Conservation (phyloP, 345 rosid genomes). For the Corymbia maculata region DNA sequence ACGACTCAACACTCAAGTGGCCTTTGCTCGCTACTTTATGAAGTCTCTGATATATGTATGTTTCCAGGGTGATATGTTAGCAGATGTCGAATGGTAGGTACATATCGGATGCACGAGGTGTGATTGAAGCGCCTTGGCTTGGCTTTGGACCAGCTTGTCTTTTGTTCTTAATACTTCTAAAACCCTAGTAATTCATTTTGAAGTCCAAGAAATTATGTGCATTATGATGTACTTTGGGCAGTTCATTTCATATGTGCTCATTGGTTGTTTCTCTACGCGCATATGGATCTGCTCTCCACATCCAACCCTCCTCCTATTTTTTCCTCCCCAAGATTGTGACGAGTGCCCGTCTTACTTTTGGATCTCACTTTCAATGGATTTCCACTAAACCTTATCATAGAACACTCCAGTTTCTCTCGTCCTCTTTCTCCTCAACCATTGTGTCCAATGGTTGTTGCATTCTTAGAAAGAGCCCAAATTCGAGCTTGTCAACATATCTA, state of each 20-base stretch:
- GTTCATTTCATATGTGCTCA: background rate
- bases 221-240: background rate
- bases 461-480: background rate
- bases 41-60: background rate
- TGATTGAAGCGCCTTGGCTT: background rate
- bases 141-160: background rate
- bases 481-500: background rate
- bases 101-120: background rate
- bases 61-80: background rate
- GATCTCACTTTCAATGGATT: background rate
- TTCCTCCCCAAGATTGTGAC: background rate
- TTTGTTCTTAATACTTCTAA: background rate
- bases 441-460: background rate
- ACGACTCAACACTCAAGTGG: background rate
- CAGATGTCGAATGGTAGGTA: background rate
- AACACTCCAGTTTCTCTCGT: background rate
- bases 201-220: background rate
- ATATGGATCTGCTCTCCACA: background rate
- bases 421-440: background rate
- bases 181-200: background rate
- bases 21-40: background rate
- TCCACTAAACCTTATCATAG: background rate
- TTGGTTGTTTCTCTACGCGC: background rate
- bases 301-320: background rate
- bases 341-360: background rate